Percentiles rank a stretch among this genome's conserved stretches.
Evolutionary conservation across 768 basidiomycete genomes (phyloP).

Genomic region (Thelephora ganbajun): DNA sequence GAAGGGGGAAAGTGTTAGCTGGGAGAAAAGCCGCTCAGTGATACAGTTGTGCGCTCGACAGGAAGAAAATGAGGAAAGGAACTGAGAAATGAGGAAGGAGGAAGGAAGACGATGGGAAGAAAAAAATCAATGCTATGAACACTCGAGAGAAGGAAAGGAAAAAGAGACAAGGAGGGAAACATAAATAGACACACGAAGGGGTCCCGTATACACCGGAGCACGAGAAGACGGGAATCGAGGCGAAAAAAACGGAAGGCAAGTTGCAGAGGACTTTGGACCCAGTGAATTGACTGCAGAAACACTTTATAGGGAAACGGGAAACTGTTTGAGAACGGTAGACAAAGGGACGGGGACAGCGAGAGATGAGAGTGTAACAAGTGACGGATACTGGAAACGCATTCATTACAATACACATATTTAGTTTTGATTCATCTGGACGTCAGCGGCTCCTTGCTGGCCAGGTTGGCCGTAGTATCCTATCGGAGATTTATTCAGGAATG

Average conservation of each 20-base stretch:
- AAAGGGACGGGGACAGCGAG: slow-evolving; percentile 1
- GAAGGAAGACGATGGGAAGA: background rate
- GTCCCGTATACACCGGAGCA: no score
- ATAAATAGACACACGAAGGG: slow-evolving; percentile 7
- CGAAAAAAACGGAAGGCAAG: slow-evolving; percentile 7
- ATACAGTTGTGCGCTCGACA: slow-evolving; percentile 16
- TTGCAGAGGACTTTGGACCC: background rate
- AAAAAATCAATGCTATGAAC: background rate
- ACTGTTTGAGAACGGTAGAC: background rate
- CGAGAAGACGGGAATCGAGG: slow-evolving; percentile 13
- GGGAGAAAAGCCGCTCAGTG: slow-evolving; percentile 1
- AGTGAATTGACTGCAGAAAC: slow-evolving; percentile 1
- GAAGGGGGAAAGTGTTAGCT: background rate
- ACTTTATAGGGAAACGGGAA: slow-evolving; percentile 3
- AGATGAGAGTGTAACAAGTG: slow-evolving; percentile 4
- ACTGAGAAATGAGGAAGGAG: background rate
- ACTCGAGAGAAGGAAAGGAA: background rate
- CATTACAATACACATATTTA: background rate
- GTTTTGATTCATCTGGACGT: slow-evolving; percentile 20
- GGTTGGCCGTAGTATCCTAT: slow-evolving; percentile 70
- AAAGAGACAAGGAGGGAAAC: background rate
- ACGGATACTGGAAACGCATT: slow-evolving; percentile 3
- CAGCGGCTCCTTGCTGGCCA: slow-evolving; percentile 42
- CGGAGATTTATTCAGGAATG: slow-evolving; percentile 2
- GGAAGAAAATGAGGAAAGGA: background rate